phyloP scores from a whole-genome alignment of 495 filamentous ascomycete genomes.

The Daldinia childiae region DNA sequence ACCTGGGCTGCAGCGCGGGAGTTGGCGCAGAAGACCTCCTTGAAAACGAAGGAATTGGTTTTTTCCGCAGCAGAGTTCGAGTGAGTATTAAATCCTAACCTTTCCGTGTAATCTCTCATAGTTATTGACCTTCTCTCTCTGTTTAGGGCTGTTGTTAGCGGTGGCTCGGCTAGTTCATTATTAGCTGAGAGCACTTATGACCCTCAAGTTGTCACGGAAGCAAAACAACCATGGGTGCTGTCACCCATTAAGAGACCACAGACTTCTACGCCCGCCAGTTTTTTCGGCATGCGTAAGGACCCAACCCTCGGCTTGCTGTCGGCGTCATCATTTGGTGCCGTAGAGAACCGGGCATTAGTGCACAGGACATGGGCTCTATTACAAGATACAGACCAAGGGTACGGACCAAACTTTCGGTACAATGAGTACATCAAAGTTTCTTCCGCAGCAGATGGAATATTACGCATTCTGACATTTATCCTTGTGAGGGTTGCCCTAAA shows the following conservation, averaged over 20 bases:
- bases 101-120: neutral
- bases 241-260: constrained; percentile 14
- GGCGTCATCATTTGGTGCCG: constrained; percentile 19
- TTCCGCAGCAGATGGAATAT: constrained; percentile 11
- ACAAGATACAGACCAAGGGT: constrained; percentile 11
- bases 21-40: constrained; percentile 63
- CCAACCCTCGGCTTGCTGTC: constrained; percentile 25
- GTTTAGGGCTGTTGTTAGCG: constrained; percentile 10
- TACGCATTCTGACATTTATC: neutral
- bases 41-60: constrained; percentile 62
- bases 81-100: constrained; percentile 41
- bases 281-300: constrained; percentile 25
- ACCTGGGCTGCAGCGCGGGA: constrained; percentile 68
- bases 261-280: constrained; percentile 3
- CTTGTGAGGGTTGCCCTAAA: neutral
- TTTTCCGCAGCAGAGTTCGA: constrained; percentile 65
- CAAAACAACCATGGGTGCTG: constrained; percentile 25
- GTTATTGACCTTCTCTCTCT: neutral
- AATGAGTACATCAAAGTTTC: constrained; percentile 34
- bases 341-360: constrained; percentile 29
- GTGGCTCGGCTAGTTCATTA: constrained; percentile 17
- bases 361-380: constrained; percentile 40
- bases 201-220: constrained; percentile 2
- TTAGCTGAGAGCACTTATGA: constrained; percentile 17
- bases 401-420: constrained; percentile 29